A percentile compares a stretch with the other conserved stretches of the same genome.
Evolutionary conservation across 805 yeast species (phyloP).

Genomic region (Blastobotrys parvus): DNA sequence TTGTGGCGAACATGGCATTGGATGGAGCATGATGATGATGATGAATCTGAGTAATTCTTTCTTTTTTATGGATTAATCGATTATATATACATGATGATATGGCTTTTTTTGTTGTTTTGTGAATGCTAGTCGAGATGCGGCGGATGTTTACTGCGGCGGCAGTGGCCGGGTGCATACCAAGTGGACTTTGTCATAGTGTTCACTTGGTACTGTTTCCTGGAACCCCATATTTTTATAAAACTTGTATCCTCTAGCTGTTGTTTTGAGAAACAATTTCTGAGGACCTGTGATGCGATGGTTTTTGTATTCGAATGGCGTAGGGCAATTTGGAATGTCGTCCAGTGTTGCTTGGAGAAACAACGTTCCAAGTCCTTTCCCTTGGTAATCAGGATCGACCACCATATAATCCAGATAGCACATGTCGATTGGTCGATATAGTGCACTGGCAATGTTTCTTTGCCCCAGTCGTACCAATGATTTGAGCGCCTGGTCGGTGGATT

Average conservation of each 20-base stretch:
- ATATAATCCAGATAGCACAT: constrained; percentile 6
- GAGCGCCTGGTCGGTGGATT: neutral
- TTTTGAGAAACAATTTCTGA: neutral
- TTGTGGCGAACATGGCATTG: constrained; percentile 80
- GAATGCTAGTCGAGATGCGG: too few relatives aligned
- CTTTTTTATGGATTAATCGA: too few relatives aligned
- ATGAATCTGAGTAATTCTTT: neutral
- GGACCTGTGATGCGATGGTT: neutral
- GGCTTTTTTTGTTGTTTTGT: neutral
- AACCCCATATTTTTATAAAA: neutral
- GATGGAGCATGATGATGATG: constrained; percentile 43
- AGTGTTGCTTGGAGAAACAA: constrained; percentile 5
- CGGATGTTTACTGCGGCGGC: neutral
- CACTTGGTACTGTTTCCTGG: neutral
- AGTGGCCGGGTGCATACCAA: neutral
- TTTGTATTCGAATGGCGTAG: neutral
- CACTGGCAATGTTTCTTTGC: neutral
- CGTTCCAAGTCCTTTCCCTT: constrained; percentile 9
- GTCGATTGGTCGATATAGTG: constrained; percentile 1
- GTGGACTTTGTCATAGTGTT: neutral
- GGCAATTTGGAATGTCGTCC: constrained; percentile 4
- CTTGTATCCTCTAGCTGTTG: neutral
- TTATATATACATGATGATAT: neutral
- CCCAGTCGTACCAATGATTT: neutral
- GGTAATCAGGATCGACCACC: constrained; percentile 7